Evolutionary conservation across 441 rosid genomes (phyloP).

Genomic region (Bruguiera hainesii): DNA sequence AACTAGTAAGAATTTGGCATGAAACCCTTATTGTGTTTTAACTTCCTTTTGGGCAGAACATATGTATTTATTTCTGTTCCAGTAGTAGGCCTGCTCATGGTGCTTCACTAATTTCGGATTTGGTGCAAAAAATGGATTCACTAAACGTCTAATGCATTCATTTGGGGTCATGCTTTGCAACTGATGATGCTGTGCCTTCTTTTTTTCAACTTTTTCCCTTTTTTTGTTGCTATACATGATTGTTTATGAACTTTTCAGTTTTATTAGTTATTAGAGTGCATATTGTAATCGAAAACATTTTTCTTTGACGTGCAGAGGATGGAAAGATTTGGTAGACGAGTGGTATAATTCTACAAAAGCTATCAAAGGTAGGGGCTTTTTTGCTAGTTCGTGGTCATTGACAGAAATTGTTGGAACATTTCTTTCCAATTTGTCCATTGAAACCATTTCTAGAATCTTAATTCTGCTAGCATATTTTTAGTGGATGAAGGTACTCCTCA

Average conservation of each 20-base stretch:
- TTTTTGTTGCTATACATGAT: too few species aligned
- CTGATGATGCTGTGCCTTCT: too few species aligned
- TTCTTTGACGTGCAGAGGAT: slow-evolving; percentile 43
- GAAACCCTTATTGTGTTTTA: background rate
- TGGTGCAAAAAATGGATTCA: too few species aligned
- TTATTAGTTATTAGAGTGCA: background rate
- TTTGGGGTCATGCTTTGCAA: too few species aligned
- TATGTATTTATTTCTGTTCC: too few species aligned
- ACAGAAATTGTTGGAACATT: slow-evolving; percentile 3
- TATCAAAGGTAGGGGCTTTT: slow-evolving; percentile 43
- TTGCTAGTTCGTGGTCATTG: slow-evolving; percentile 7
- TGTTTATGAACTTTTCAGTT: too few species aligned
- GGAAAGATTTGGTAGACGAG: slow-evolving; percentile 91
- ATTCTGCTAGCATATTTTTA: slow-evolving; percentile 18
- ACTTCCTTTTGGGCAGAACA: too few species aligned
- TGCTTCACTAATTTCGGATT: too few species aligned
- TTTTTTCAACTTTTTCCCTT: too few species aligned
- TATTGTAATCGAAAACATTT: background rate
- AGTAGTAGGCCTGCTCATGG: too few species aligned
- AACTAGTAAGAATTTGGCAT: background rate
- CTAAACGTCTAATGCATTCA: too few species aligned
- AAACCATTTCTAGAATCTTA: slow-evolving; percentile 29
- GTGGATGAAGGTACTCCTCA: slow-evolving; percentile 81
- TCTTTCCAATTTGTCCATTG: slow-evolving; percentile 13
- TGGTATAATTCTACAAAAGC: slow-evolving; percentile 61